A percentile compares a stretch with the other conserved stretches of the same genome.
phyloP scores from a whole-genome alignment of 768 basidiomycete species.

The Leccinum subtestaceum region DNA sequence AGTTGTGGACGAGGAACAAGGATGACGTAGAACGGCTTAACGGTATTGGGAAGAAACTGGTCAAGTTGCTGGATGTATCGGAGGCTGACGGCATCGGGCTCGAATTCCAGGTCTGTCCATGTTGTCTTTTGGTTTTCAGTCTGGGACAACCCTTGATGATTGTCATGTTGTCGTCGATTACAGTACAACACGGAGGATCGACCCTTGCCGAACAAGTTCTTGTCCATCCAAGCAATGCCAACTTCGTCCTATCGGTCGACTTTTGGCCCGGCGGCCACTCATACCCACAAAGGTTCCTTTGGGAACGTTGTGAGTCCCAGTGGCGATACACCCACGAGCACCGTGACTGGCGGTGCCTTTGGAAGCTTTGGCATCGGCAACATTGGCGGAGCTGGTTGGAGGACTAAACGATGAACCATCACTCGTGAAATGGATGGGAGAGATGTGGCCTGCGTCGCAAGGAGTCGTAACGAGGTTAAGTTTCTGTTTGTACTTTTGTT shows the following conservation, averaged over 20 bases:
- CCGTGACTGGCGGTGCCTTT: constrained; percentile 42
- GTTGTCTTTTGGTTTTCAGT: constrained; percentile 30
- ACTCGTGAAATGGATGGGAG: background rate
- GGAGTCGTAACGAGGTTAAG: constrained; percentile 4
- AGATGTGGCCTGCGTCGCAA: background rate
- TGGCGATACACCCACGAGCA: constrained; percentile 22
- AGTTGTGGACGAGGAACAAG: constrained; percentile 85
- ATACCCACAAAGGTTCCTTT: constrained; percentile 22
- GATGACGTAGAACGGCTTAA: constrained; percentile 86
- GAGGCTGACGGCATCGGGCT: constrained; percentile 83
- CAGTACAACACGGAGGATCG: constrained; percentile 89
- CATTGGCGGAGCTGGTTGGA: constrained; percentile 33
- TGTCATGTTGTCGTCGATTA: background rate
- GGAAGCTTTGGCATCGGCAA: constrained; percentile 47
- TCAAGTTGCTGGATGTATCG: constrained; percentile 79
- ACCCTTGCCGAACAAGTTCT: constrained; percentile 77
- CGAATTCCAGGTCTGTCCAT: constrained; percentile 75
- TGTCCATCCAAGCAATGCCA: constrained; percentile 73
- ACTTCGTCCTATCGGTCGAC: constrained; percentile 62
- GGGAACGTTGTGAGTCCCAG: constrained; percentile 22
- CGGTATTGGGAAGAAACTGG: constrained; percentile 76
- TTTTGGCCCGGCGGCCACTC: constrained; percentile 44
- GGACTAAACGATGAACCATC: constrained; percentile 25
- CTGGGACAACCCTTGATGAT: background rate
- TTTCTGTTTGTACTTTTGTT: constrained; percentile 13